Base-by-base conservation (phyloP, 306 rosid species). In the Cotoneaster glaucophyllus region DNA sequence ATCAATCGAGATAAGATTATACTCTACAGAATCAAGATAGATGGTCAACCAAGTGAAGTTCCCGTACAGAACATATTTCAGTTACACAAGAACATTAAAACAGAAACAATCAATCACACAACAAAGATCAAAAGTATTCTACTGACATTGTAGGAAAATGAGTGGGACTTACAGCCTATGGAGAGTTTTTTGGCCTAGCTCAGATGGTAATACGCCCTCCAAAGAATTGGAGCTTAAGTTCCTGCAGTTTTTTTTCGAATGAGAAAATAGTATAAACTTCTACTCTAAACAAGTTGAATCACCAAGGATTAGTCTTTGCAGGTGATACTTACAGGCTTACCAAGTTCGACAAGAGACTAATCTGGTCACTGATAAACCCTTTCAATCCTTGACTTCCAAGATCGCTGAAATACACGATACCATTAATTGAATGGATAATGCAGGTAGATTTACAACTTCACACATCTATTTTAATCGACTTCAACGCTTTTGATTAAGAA, bases 301-400 rank as follows among this genome's bases (percentile, higher is more conserved):
- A 24, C 31, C 37, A 11, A 25, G 64, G 15, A 67, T 19, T 8
- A 72, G 54, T 43, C 54, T 67, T 48, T 77, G 83, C 80, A 61
- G 80, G 43, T 77, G 93, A 86, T 92, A 89, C 99, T 92, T 89
- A 95, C 99, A 95, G 86, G 93, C 93, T 95, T 83, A 88, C 92
- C 93, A 95, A 87, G 88, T 95, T 89, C 61, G 93, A 63, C 97
- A 95, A 85, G 70, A 85, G 91, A 86, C 85, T 82, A 82, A 92
- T 95, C 82, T 86, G 89, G 73, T 88, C 96, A 76, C 90, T 89
- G 76, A 92, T 89, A 81, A 59, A 78, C 76, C 97, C 99, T 86
- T 92, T 92, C 87, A 95, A 89, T 69, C 97, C 99, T 86, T 92
- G 99, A 80, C 92, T 90, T 68, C 96, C 97, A 69, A 95, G 93